These are phyloP conservation scores for Thymus mandschuricus DNA, from an alignment of 257 asterid genomes.

Conservation along the genomic window DNA sequence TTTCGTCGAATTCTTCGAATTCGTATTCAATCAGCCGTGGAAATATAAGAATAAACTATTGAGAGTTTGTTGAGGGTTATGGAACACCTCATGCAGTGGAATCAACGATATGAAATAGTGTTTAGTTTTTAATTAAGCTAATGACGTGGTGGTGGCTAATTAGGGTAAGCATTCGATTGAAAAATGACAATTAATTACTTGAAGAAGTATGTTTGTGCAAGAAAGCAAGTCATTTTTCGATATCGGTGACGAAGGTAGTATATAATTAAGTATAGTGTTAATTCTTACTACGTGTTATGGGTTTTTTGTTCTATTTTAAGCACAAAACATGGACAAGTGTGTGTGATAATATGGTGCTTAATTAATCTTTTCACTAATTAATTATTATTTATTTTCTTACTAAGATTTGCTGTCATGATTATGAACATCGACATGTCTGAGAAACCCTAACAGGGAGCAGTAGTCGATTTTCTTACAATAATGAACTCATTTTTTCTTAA, in stretches of 20 bases:
- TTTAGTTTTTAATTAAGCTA: not conserved
- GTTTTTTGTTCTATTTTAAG: not conserved
- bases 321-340: slow-evolving; percentile 30
- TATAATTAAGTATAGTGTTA: no score
- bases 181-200: slow-evolving; percentile 50
- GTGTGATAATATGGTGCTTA: slow-evolving; percentile 24
- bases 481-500: not conserved
- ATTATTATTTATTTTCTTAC: not conserved
- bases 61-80: slow-evolving; percentile 56
- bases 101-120: not conserved
- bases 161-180: slow-evolving; percentile 39
- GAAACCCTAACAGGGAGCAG: slow-evolving; percentile 42
- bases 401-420: slow-evolving; percentile 17
- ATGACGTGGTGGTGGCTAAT: slow-evolving; percentile 61
- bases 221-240: slow-evolving; percentile 28
- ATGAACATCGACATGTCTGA: slow-evolving; percentile 34
- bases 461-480: not conserved
- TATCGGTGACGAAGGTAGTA: slow-evolving; percentile 34
- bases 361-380: not conserved
- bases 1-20: slow-evolving; percentile 10
- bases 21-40: slow-evolving; percentile 23
- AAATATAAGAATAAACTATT: slow-evolving; percentile 23
- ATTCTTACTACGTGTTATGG: not conserved
- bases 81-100: slow-evolving; percentile 47
- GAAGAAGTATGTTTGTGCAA: slow-evolving; percentile 34